Conservation (phyloP, 768 basidiomycete species). For the Heimioporus sp. region DNA sequence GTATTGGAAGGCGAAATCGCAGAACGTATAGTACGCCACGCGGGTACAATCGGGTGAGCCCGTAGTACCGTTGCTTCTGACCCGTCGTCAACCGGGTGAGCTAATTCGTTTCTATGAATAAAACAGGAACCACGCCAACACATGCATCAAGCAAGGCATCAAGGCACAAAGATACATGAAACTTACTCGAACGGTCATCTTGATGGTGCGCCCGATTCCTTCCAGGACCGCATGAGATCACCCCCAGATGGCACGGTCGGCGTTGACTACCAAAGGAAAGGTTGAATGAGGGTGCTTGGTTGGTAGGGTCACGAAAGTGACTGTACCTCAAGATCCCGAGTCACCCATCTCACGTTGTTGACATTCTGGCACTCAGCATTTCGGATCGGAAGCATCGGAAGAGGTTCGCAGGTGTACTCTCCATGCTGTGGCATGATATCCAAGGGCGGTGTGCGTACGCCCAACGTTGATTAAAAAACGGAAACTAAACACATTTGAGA, state of each 20-base stretch:
- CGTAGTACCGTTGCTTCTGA: constrained; percentile 20
- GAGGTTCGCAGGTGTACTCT: not conserved
- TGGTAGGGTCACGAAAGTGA: constrained; percentile 19
- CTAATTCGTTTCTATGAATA: constrained; percentile 14
- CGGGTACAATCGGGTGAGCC: constrained; percentile 23
- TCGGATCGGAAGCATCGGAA: too few relatives aligned
- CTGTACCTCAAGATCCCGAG: not conserved
- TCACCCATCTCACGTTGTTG: too few relatives aligned
- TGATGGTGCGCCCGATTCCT: constrained; percentile 45
- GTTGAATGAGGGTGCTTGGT: constrained; percentile 12
- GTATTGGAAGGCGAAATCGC: constrained; percentile 32
- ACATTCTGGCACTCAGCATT: too few relatives aligned
- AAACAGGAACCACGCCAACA: constrained; percentile 28
- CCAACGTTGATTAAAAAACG: not conserved
- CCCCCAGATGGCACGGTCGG: constrained; percentile 22
- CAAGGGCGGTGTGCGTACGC: not conserved
- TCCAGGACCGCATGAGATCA: constrained; percentile 30
- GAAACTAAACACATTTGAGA: too few relatives aligned
- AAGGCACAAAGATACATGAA: not conserved
- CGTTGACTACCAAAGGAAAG: constrained; percentile 20
- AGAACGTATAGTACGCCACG: constrained; percentile 26
- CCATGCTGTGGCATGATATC: not conserved
- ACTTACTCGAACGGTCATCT: constrained; percentile 23
- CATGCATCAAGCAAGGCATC: not conserved
- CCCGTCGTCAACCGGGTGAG: constrained; percentile 6